These are phyloP conservation scores for Tulasnella sp. DNA, from an alignment of 768 basidiomycete species.

Conservation along the genomic window DNA sequence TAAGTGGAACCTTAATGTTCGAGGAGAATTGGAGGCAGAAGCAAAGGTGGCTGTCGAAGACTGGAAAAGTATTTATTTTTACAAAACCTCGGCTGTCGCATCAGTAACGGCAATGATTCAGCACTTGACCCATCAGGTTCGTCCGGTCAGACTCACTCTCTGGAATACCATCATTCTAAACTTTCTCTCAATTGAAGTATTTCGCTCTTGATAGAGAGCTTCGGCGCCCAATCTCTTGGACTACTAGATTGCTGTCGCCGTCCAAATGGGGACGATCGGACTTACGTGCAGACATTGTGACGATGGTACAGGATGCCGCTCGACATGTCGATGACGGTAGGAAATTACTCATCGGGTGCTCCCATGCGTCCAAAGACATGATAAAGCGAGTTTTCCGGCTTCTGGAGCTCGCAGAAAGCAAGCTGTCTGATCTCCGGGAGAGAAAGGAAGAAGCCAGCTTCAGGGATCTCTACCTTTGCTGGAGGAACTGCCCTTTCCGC, in stretches of 20 bases:
- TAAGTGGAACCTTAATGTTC: background rate
- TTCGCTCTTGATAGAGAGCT: background rate
- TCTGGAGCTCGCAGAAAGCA: background rate
- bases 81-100: background rate
- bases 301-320: background rate
- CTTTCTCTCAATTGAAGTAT: background rate
- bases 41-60: background rate
- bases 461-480: too few relatives aligned
- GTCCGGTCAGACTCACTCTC: background rate
- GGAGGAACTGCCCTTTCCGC: too few relatives aligned
- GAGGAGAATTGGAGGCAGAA: background rate
- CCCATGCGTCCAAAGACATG: background rate
- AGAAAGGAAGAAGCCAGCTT: background rate
- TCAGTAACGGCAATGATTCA: background rate
- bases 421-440: background rate
- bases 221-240: background rate
- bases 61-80: background rate
- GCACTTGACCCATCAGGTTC: background rate
- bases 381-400: background rate
- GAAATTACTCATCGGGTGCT: background rate
- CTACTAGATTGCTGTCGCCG: background rate
- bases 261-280: background rate
- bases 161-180: background rate
- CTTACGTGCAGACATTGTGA: background rate
- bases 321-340: background rate